Conservation (phyloP, 345 rosid species). For the Carallia pectinifolia region DNA sequence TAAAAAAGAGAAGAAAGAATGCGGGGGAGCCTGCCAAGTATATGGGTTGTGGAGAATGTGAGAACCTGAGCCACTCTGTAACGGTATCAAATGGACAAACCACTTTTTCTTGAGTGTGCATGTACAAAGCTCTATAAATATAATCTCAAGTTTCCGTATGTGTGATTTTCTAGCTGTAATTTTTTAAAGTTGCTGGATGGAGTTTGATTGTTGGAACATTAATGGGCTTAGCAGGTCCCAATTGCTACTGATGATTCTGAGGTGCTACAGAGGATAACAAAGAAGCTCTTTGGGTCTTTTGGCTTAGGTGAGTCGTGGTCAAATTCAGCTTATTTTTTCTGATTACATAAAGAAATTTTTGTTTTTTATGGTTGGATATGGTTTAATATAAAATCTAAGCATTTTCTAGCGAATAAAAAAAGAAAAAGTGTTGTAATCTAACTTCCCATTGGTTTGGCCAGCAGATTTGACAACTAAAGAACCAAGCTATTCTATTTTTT, state of each 20-base stretch:
- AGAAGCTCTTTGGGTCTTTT: slow-evolving; percentile 76
- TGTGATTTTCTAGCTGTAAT: not conserved
- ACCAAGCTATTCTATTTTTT: too few species aligned
- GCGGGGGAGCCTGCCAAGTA: slow-evolving; percentile 83
- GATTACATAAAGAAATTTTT: too few species aligned
- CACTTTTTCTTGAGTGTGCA: not conserved
- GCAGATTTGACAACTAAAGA: too few species aligned
- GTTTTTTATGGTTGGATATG: too few species aligned
- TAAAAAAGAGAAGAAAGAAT: slow-evolving; percentile 76
- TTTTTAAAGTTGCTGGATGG: not conserved
- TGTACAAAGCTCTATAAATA: not conserved
- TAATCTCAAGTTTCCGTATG: too few species aligned
- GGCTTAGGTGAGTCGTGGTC: slow-evolving; percentile 48
- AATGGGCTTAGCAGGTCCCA: slow-evolving; percentile 51
- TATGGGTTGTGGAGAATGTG: slow-evolving; percentile 92
- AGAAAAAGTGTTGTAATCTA: too few species aligned
- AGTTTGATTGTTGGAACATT: not conserved
- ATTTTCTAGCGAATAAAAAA: too few species aligned
- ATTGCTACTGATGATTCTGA: slow-evolving; percentile 74
- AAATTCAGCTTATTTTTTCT: not conserved
- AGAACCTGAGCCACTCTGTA: slow-evolving; percentile 76
- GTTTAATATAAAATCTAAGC: too few species aligned
- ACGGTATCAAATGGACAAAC: slow-evolving; percentile 45
- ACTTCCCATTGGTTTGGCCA: too few species aligned
- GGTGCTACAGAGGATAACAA: slow-evolving; percentile 72